Conservation (phyloP, 116 monocot species). For the Trichopus zeylanicus region DNA sequence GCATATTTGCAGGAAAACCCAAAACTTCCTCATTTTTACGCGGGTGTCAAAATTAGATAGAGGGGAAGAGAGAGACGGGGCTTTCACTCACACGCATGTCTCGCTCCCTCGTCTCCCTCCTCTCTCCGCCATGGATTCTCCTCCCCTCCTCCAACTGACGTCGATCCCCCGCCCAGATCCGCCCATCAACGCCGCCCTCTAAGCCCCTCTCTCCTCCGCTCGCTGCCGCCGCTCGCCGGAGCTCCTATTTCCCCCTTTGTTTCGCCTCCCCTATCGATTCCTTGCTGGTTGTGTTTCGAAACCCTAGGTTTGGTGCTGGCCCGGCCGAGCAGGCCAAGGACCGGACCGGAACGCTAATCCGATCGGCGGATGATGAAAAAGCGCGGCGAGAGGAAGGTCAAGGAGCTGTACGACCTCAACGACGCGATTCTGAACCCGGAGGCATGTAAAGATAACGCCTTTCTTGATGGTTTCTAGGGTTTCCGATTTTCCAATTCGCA, state of each 20-base stretch:
- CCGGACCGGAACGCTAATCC: not conserved
- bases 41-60: not conserved
- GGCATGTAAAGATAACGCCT: conserved; percentile 40
- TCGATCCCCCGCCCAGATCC: not conserved
- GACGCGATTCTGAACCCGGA: conserved; percentile 17
- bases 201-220: no score
- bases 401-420: conserved; percentile 29
- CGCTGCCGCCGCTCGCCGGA: not conserved
- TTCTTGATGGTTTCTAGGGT: conserved; percentile 4
- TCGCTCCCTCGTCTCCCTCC: conserved; percentile 1
- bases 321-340: not conserved
- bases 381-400: conserved; percentile 13
- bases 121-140: not conserved
- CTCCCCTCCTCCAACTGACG: not conserved
- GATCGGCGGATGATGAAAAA: conserved; percentile 19
- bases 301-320: not conserved
- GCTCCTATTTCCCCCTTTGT: not conserved
- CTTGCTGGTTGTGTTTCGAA: not conserved
- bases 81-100: conserved; percentile 3
- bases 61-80: not conserved
- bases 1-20: no score
- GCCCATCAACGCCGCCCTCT: not conserved
- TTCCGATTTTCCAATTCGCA: not conserved
- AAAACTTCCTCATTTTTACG: no score
- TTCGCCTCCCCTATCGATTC: not conserved